These are phyloP conservation scores for Collybiopsis confluens DNA, from an alignment of 768 basidiomycete species.

Conservation along the genomic window DNA sequence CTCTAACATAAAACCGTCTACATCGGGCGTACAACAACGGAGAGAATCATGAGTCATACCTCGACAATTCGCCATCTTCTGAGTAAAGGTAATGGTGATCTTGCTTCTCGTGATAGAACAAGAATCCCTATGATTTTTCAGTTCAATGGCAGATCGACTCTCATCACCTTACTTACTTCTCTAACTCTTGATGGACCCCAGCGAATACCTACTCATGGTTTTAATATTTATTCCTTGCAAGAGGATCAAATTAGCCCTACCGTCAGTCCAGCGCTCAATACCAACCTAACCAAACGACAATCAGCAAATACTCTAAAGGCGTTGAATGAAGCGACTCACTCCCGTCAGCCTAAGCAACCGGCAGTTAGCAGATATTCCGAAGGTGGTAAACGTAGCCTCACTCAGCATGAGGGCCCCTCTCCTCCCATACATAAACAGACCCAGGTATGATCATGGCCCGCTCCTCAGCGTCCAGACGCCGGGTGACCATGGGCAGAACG, in stretches of 20 bases:
- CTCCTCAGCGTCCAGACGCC: conserved; percentile 74
- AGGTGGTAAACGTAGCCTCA: too few species aligned
- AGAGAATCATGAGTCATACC: conserved; percentile 30
- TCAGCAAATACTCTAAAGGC: background rate
- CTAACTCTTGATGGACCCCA: conserved; percentile 82
- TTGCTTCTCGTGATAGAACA: conserved; percentile 78
- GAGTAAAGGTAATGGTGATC: conserved; percentile 35
- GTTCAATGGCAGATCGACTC: conserved; percentile 4
- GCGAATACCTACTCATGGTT: conserved; percentile 42
- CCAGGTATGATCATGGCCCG: conserved; percentile 68
- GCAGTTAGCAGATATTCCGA: too few species aligned
- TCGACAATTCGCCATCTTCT: conserved; percentile 42
- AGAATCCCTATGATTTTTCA: conserved; percentile 54
- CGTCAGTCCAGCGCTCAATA: conserved; percentile 82
- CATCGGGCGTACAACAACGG: conserved; percentile 9
- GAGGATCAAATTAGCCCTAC: conserved; percentile 24
- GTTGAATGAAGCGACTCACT: conserved; percentile 27
- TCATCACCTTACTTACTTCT: conserved; percentile 43
- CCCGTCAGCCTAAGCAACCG: background rate
- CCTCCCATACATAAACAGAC: conserved; percentile 83
- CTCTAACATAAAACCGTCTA: conserved; percentile 1
- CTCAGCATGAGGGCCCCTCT: conserved; percentile 69
- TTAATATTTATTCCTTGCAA: background rate
- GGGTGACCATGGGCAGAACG: conserved; percentile 74
- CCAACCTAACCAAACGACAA: conserved; percentile 45